phyloP scores from a whole-genome alignment of 371 early-diverging fungal genomes.

The Globomyces sp. region DNA sequence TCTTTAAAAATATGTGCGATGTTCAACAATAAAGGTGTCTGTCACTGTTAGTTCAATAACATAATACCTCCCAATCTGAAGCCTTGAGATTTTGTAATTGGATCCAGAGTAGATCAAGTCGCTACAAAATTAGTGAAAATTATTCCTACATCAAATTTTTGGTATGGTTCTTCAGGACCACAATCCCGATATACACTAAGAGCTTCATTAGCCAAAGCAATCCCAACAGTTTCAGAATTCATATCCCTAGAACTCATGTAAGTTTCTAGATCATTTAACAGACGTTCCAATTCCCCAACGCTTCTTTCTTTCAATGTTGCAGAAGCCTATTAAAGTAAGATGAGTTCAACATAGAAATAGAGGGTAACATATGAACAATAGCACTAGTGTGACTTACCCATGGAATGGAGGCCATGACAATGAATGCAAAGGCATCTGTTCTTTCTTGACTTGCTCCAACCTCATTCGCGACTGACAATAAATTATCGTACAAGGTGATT shows the following conservation, averaged over 20 bases:
- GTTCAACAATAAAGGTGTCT: conserved; percentile 53
- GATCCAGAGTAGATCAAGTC: conserved; percentile 65
- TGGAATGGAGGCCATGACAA: conserved; percentile 72
- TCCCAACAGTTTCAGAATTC: conserved; percentile 31
- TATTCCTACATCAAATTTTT: conserved; percentile 55
- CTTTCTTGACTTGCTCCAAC: conserved; percentile 58
- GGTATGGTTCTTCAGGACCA: conserved; percentile 36
- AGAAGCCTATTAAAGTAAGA: conserved; percentile 30
- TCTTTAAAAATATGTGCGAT: conserved; percentile 57
- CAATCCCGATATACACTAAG: conserved; percentile 56
- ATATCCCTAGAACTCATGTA: conserved; percentile 63
- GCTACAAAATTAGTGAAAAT: conserved; percentile 35
- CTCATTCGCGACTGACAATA: conserved; percentile 47
- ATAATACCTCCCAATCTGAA: conserved; percentile 55
- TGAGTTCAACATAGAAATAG: no score
- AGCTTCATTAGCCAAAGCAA: conserved; percentile 42
- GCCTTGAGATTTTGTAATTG: conserved; percentile 59
- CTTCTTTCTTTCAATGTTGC: conserved; percentile 55
- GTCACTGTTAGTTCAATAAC: no score
- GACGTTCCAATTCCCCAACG: conserved; percentile 55
- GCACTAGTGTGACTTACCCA: conserved; percentile 41
- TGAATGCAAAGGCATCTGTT: conserved; percentile 71
- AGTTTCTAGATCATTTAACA: conserved; percentile 41
- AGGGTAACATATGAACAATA: no score
- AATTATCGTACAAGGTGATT: conserved; percentile 57